Base-by-base conservation (phyloP, 306 rosid species). In the Canavalia ensiformis region DNA sequence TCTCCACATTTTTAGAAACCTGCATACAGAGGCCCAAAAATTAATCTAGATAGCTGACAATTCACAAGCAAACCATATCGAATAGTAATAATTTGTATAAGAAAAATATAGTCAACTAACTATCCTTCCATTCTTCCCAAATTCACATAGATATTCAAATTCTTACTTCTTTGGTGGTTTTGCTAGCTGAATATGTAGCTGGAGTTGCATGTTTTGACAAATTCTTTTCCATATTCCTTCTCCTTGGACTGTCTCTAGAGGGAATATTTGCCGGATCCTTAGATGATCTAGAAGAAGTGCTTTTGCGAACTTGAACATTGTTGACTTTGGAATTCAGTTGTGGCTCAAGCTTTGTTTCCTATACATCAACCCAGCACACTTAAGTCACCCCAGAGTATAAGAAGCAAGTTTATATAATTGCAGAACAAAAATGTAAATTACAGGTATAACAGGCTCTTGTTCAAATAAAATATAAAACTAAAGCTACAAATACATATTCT, bases 121-220 rank as follows among this genome's bases (percentile, higher is more conserved):
- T 66, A 57, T 52, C 56, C 29, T 55, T 69, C 73, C 18, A 12
- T 29, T 60, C 50, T 50, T 76, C 45, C 55, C 54, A 2, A 64
- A 42, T 58, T 47, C 25, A 54, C 68, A 64, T 62, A 10, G 56
- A 8, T 18, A 34, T 72, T 76, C 35, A 71, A 76, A 56, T 72
- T 52, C 81, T 79, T 86, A 88, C 94, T 86, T 88, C 88, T 84
- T 84, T 90, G 35, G 90, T 49, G 28, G 82, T 82, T 73, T 75
- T 82, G 71, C 50, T 75, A 3, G 63, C 68, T 31, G 87, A 67
- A 41, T 8, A 41, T 37, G 66, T 56, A 35, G 70, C 58, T 71
- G 84, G 82, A 76, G 54, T 42, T 62, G 80, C 72, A 68, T 67
- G 68, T 81, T 72, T 88, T 68, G 85, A 72, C 25, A 56, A 63